phyloP scores from a whole-genome alignment of 441 rosid genomes.

The Manihot esculenta region DNA sequence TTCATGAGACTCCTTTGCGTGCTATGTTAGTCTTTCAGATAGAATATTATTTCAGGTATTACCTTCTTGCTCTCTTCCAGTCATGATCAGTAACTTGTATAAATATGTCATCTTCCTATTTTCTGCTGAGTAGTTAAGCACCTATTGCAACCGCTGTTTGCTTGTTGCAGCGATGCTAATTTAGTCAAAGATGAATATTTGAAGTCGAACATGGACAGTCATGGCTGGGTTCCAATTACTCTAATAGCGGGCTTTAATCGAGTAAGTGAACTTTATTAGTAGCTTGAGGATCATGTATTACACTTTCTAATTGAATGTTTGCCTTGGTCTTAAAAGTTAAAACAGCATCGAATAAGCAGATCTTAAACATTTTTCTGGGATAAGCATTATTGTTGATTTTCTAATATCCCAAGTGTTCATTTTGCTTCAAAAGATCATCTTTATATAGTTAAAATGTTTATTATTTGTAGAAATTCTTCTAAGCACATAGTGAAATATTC shows the following conservation, averaged over 20 bases:
- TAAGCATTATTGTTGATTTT: background rate
- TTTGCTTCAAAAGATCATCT: background rate
- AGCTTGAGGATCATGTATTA: constrained; percentile 4
- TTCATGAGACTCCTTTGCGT: constrained; percentile 54
- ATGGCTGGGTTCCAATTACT: constrained; percentile 75
- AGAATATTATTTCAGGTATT: constrained; percentile 84
- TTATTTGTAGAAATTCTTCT: background rate
- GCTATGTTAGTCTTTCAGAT: constrained; percentile 57
- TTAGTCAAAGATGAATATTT: constrained; percentile 64
- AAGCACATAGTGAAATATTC: background rate
- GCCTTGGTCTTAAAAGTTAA: too few species aligned
- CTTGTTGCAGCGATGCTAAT: constrained; percentile 68
- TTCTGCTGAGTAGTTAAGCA: constrained; percentile 14
- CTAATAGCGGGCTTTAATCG: constrained; percentile 76
- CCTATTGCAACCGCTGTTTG: constrained; percentile 27
- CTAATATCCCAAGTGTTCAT: background rate
- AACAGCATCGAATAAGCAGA: too few species aligned
- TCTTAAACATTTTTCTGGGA: background rate
- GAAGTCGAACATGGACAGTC: constrained; percentile 76
- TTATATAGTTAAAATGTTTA: background rate
- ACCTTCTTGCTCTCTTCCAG: constrained; percentile 9
- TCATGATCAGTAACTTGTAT: constrained; percentile 3
- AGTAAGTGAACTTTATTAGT: constrained; percentile 40
- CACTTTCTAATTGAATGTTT: background rate
- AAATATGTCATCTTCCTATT: constrained; percentile 6